Conservation (phyloP, 257 asterid genomes). For the Perilla frutescens region DNA sequence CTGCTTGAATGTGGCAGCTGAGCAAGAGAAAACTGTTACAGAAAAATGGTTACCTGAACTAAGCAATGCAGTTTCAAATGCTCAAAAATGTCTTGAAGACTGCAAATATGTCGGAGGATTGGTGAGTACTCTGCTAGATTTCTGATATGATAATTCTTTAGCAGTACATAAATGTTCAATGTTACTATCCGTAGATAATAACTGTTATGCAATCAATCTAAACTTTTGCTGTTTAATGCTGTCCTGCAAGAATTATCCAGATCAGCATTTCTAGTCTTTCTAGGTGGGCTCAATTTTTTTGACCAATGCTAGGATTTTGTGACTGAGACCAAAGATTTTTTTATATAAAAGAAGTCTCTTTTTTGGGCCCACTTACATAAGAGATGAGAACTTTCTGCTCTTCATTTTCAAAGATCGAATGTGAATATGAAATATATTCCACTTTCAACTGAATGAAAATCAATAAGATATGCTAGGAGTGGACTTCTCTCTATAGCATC, state of each 20-base stretch:
- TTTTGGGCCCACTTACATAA: background rate
- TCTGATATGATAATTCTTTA: conserved; percentile 13
- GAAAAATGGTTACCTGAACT: conserved; percentile 94
- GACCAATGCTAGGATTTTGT: too few species aligned
- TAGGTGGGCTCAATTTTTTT: too few species aligned
- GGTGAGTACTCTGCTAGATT: conserved; percentile 58
- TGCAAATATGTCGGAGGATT: conserved; percentile 93
- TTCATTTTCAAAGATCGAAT: background rate
- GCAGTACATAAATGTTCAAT: conserved; percentile 19
- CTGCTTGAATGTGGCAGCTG: conserved; percentile 84
- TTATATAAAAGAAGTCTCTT: too few species aligned
- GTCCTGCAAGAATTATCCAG: too few species aligned
- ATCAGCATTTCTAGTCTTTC: too few species aligned
- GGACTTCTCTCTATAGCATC: background rate
- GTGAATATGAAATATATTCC: background rate
- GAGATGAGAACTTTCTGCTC: background rate
- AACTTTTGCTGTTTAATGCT: too few species aligned
- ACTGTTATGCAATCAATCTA: conserved; percentile 4
- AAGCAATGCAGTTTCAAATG: conserved; percentile 68
- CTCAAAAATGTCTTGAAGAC: conserved; percentile 89
- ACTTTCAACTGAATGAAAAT: background rate
- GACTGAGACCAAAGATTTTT: too few species aligned
- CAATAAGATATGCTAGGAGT: background rate
- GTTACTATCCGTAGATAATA: conserved; percentile 9
- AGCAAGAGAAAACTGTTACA: conserved; percentile 81